Conservation (phyloP, 2,329 filamentous ascomycete genomes). For the Didymella pinodella region DNA sequence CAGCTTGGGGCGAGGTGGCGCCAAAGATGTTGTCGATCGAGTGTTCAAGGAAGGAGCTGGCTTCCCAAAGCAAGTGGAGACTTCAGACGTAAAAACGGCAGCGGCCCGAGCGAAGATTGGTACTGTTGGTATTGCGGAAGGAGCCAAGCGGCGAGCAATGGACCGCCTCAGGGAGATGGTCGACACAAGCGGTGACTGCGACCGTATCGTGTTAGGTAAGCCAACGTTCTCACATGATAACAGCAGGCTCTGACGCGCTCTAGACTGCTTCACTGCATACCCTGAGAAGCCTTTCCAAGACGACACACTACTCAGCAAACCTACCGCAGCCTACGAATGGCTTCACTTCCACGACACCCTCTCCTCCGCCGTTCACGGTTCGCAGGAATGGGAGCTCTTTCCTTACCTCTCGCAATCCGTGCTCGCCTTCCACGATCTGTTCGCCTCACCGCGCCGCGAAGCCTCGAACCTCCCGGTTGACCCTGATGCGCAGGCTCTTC, state of each 20-base stretch:
- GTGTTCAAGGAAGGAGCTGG: constrained; percentile 81
- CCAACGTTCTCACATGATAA: neutral
- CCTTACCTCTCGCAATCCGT: constrained; percentile 87
- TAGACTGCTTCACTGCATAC: constrained; percentile 84
- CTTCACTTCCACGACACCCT: constrained; percentile 89
- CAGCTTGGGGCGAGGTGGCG: constrained; percentile 74
- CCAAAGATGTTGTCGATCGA: constrained; percentile 78
- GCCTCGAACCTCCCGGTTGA: constrained; percentile 51
- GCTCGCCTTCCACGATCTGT: constrained; percentile 89
- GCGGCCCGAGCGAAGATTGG: constrained; percentile 58
- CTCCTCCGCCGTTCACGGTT: constrained; percentile 78
- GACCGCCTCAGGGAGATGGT: constrained; percentile 77
- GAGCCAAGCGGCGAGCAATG: constrained; percentile 75
- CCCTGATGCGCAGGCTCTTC: constrained; percentile 61
- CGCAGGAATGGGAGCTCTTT: constrained; percentile 90
- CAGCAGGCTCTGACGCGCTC: constrained; percentile 19
- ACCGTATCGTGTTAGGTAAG: constrained; percentile 72
- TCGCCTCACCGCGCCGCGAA: constrained; percentile 69
- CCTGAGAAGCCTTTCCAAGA: constrained; percentile 91
- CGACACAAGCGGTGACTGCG: constrained; percentile 79
- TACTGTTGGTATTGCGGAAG: constrained; percentile 72
- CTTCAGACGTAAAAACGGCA: constrained; percentile 60
- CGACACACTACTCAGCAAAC: constrained; percentile 88
- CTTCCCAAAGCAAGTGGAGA: constrained; percentile 68
- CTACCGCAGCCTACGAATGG: constrained; percentile 89